A percentile compares a stretch with the other conserved stretches of the same genome.
Conservation (phyloP, 1,284 basidiomycete genomes). For the Neotropicomus parvogracilis region DNA sequence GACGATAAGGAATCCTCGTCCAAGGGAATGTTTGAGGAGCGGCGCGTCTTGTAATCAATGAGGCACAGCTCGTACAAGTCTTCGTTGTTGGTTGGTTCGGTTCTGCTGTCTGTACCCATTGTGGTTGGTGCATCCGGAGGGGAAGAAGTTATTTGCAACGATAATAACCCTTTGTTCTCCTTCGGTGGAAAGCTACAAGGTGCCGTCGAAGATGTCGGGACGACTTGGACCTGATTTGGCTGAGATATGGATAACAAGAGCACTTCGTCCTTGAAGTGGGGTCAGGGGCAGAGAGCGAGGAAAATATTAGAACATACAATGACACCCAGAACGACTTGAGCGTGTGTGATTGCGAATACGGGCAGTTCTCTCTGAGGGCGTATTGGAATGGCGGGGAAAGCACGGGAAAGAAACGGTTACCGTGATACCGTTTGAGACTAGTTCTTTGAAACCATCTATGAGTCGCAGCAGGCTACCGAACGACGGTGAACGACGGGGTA, state of each 20-base stretch:
- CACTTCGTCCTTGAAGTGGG: conserved; percentile 42
- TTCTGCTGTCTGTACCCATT: neutral
- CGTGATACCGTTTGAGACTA: conserved; percentile 50
- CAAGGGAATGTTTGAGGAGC: conserved; percentile 49
- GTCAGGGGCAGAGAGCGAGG: neutral
- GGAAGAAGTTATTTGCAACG: neutral
- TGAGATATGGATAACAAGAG: conserved; percentile 1
- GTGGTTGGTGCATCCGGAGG: neutral
- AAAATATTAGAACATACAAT: conserved; percentile 48
- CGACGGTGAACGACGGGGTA: neutral
- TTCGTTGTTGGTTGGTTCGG: neutral
- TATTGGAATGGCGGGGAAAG: neutral
- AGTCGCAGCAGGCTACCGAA: conserved; percentile 57
- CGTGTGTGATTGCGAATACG: conserved; percentile 64
- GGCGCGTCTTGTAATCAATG: conserved; percentile 77
- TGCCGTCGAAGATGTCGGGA: neutral
- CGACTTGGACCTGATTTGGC: neutral
- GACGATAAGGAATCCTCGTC: conserved; percentile 62
- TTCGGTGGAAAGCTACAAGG: conserved; percentile 9
- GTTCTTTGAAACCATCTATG: conserved; percentile 50
- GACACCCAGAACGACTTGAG: conserved; percentile 55
- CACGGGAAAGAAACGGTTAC: conserved; percentile 23
- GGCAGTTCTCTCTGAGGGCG: conserved; percentile 62
- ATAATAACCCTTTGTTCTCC: conserved; percentile 18
- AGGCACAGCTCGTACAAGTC: conserved; percentile 45